phyloP scores from a whole-genome alignment of 352 stramenopile species.

The Thalassiosira mediterranea region DNA sequence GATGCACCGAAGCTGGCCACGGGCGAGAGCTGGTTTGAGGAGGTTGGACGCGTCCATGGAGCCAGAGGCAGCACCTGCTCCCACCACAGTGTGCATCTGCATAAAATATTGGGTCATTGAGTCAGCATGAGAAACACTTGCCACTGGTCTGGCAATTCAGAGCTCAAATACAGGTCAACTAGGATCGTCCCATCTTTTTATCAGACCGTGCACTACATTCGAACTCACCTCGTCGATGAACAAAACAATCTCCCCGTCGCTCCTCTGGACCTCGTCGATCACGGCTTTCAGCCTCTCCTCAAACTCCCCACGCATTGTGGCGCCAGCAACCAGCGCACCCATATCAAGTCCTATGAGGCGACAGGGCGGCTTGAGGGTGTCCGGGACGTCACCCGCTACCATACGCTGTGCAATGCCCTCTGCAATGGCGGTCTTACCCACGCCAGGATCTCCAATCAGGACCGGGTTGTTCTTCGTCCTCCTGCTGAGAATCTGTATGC shows the following conservation, averaged over 20 bases:
- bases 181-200: no score
- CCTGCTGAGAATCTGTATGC: slow-evolving; percentile 66
- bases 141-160: neutral
- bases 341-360: slow-evolving; percentile 92
- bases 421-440: slow-evolving; percentile 94
- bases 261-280: slow-evolving; percentile 92
- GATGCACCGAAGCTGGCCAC: slow-evolving; percentile 90
- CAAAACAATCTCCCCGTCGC: slow-evolving; percentile 92
- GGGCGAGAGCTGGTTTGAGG: slow-evolving; percentile 92
- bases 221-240: slow-evolving; percentile 97
- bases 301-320: slow-evolving; percentile 92
- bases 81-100: slow-evolving; percentile 83
- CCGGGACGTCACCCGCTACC: slow-evolving; percentile 59
- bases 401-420: slow-evolving; percentile 92
- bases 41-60: slow-evolving; percentile 91
- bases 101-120: neutral
- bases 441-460: slow-evolving; percentile 84
- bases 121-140: slow-evolving; percentile 1
- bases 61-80: slow-evolving; percentile 58
- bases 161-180: neutral
- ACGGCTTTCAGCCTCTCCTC: slow-evolving; percentile 96
- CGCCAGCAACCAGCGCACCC: slow-evolving; percentile 93
- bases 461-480: slow-evolving; percentile 81
- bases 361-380: no score
- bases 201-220: no score